Evolutionary conservation across 768 basidiomycete species (phyloP), one percentile per base, ranked within the genome.

Genomic region (Chalciporus sphaerocephalus): DNA sequence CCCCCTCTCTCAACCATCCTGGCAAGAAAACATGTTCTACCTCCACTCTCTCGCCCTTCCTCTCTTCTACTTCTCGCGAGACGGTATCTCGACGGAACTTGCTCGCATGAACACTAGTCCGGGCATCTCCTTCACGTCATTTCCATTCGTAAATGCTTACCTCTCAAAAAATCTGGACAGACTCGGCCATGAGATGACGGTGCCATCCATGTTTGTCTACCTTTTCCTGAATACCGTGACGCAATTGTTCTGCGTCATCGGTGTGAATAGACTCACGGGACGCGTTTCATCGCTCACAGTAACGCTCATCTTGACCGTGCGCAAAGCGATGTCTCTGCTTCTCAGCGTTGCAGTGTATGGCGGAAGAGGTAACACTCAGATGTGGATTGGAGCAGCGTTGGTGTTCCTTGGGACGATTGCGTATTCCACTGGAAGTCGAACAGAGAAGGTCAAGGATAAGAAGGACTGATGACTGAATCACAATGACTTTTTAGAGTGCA

Each of bases 11-110:
- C 53, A 54, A 34, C 54, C 65, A 0, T 63, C 78, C 35, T 96
- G 93, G 93, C 80, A 86, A 58, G 93, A 96, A 67, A 84, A 81
- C 40, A 81, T 97, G 79, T 97, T 95, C 69, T 97, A 92, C 69
- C 74, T 89, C 17, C 90, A 92, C 65, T 80, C 84, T 57, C 77
- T 92, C 42, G 79, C 83, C 11, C 73, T 92, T 11, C 90, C 88
- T 6, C 74, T 91, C 73, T 92, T 92, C 69, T 48, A 75, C 47
- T 78, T 79, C 45, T 69, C 87, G 30, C 68, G 79, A 1, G 55
- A 69, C 16, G 78, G 78, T 56, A 70, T 92, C 46, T 34, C 56
- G 7, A 46, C 56, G 13, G 59, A 60, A 21, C 40, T 66, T 27
- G 34, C 38, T 1, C 45, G 49, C 0, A 33, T 56, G 42, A 34